Evolutionary conservation across 2,329 filamentous ascomycete genomes (phyloP), one percentile per base, ranked within the genome.

Genomic region (Calcarisporium arbuscula): DNA sequence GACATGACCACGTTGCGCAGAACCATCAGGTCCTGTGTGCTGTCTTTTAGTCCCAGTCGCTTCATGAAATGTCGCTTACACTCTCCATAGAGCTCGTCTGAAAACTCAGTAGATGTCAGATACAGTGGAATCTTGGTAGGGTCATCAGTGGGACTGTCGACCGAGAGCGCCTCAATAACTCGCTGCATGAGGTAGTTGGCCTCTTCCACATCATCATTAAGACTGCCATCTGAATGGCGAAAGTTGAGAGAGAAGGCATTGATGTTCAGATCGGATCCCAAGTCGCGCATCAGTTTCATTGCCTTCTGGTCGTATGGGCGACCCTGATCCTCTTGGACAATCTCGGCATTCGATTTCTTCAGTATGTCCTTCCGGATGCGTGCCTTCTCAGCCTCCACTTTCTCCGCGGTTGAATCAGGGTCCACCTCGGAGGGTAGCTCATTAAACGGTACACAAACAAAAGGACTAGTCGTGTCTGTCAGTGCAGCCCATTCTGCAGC

Each of bases 1-100:
- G 58, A 64, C 66, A 70, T 70, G 21, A 67, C 61, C 0, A 70
- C 67, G 18, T 69, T 70, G 8, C 64, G 54, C 8, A 70, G 32
- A 2, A 68, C 65, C 40, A 67, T 61, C 3, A 70, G 45, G 30
- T 62, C 58, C 9, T 61, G 51, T 0, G 49, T 30, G 14, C 52
- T 57, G 5, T 41, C 35, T 0, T 50, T 35, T 1, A 67, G 48
- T 0, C 57, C 57, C 16, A 70, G 57, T 8, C 65, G 51, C 22
- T 51, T 46, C 51, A 66, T 65, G 46, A 65, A 70, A 9, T 57
- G 53, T 1, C 49, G 30, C 8, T 56, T 57, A 33, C 65, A 69
- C 4, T 56, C 41, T 0, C 62, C 63, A 38, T 70, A 69, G 9
- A 60, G 47, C 2, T 61, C 49, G 2, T 56, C 46, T 0, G 49